phyloP scores from a whole-genome alignment of 2,329 filamentous ascomycete species.

The Purpureocillium takamizusanense region DNA sequence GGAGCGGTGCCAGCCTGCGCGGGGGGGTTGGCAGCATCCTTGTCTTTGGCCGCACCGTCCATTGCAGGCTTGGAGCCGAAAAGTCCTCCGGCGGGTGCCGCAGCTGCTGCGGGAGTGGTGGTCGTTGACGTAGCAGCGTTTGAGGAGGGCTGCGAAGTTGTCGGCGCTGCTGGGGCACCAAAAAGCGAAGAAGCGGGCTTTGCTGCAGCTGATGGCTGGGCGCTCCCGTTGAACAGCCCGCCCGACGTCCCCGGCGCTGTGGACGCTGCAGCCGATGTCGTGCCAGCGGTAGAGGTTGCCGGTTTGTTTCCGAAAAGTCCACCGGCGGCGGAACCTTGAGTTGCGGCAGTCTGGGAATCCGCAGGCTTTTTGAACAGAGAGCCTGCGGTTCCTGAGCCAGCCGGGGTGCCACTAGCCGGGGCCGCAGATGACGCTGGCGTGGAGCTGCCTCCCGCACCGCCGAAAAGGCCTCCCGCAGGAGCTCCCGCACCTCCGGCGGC shows the following conservation, averaged over 20 bases:
- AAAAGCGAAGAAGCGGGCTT: constrained; percentile 10
- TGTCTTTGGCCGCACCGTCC: constrained; percentile 13
- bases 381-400: constrained; percentile 9
- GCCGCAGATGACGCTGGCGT: constrained; percentile 13
- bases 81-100: constrained; percentile 16
- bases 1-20: constrained; percentile 22
- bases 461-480: constrained; percentile 16
- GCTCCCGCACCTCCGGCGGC: constrained; percentile 11
- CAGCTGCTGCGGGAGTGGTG: constrained; percentile 15
- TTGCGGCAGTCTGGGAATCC: constrained; percentile 10
- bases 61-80: constrained; percentile 25
- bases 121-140: constrained; percentile 8
- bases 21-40: constrained; percentile 19
- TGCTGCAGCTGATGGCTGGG: constrained; percentile 9
- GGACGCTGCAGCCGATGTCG: constrained; percentile 14
- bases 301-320: constrained; percentile 26
- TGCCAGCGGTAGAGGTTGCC: constrained; percentile 15
- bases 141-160: constrained; percentile 17
- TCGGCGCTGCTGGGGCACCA: constrained; percentile 12
- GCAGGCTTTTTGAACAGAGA: constrained; percentile 34
- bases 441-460: constrained; percentile 9
- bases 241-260: constrained; percentile 20
- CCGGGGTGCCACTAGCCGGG: constrained; percentile 13
- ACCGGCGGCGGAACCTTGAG: constrained; percentile 13
- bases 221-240: constrained; percentile 18